Percentiles rank a stretch among this genome's conserved stretches.
Evolutionary conservation across 2,329 filamentous ascomycete species (phyloP).

Genomic region (Reticulascus tulasneorum): DNA sequence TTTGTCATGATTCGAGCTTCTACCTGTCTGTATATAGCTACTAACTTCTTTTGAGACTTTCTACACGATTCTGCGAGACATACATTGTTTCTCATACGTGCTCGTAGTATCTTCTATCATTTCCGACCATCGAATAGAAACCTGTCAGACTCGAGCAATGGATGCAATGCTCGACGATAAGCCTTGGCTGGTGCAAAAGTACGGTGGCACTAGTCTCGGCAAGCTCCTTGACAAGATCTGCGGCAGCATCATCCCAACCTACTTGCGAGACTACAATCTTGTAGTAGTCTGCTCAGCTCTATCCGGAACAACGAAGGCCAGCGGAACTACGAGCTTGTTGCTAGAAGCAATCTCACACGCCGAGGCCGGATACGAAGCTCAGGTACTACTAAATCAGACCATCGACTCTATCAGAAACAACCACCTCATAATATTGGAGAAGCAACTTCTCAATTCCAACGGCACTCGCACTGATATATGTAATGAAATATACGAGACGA

Average conservation of each 20-base stretch:
- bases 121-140: too few relatives aligned
- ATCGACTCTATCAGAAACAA: slow-evolving; percentile 5
- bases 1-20: too few relatives aligned
- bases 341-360: slow-evolving; percentile 8
- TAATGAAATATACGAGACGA: slow-evolving; percentile 73
- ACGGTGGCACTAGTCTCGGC: slow-evolving; percentile 90
- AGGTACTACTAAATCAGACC: slow-evolving; percentile 6
- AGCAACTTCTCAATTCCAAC: slow-evolving; percentile 61
- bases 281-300: slow-evolving; percentile 94
- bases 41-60: too few relatives aligned
- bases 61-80: too few relatives aligned
- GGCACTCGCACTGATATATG: slow-evolving; percentile 76
- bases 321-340: slow-evolving; percentile 92
- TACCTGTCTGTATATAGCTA: too few relatives aligned
- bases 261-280: slow-evolving; percentile 57
- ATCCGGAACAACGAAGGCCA: slow-evolving; percentile 87
- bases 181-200: slow-evolving; percentile 88
- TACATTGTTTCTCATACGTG: too few relatives aligned
- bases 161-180: slow-evolving; percentile 29
- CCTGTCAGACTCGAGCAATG: too few relatives aligned
- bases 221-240: slow-evolving; percentile 74
- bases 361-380: slow-evolving; percentile 35
- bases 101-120: too few relatives aligned
- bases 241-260: slow-evolving; percentile 15
- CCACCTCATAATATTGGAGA: slow-evolving; percentile 8